A percentile compares a stretch with the other conserved stretches of the same genome.
Evolutionary conservation across 768 basidiomycete species (phyloP).

Genomic region (Fomitopsis serialis): DNA sequence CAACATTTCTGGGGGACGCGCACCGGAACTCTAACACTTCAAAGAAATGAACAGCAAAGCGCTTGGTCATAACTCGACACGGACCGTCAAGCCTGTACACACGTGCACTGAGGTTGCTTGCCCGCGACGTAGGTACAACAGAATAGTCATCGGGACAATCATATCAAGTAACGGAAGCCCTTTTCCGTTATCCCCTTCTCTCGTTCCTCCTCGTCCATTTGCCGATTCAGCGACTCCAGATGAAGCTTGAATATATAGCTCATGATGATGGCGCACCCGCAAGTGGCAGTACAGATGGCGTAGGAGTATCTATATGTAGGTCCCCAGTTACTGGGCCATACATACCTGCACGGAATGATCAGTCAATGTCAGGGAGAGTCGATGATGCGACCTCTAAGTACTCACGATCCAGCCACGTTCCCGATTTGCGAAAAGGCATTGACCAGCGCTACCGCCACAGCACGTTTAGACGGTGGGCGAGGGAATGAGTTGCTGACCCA

Average conservation of each 20-base stretch:
- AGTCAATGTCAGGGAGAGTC: background rate
- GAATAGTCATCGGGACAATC: slow-evolving; percentile 4
- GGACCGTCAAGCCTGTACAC: too few species aligned
- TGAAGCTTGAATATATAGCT: slow-evolving; percentile 26
- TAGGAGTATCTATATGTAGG: slow-evolving; percentile 69
- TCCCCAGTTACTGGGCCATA: slow-evolving; percentile 68
- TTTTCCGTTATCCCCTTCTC: slow-evolving; percentile 35
- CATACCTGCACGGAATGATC: slow-evolving; percentile 44
- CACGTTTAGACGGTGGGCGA: slow-evolving; percentile 75
- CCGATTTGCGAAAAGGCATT: slow-evolving; percentile 80
- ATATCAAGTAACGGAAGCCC: slow-evolving; percentile 48
- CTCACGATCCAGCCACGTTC: slow-evolving; percentile 69
- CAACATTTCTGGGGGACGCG: too few species aligned
- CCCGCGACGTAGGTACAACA: too few species aligned
- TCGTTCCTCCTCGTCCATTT: slow-evolving; percentile 32
- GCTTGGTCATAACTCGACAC: too few species aligned
- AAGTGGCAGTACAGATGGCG: slow-evolving; percentile 29
- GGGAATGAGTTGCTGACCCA: slow-evolving; percentile 60
- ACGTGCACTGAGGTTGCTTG: too few species aligned
- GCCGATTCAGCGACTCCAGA: slow-evolving; percentile 19
- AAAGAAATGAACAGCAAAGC: too few species aligned
- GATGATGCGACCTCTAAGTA: background rate
- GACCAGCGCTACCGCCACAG: slow-evolving; percentile 76
- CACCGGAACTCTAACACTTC: too few species aligned
- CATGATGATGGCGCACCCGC: slow-evolving; percentile 27